These are phyloP conservation scores for Alternaria sp. DNA, from an alignment of 2,329 filamentous ascomycete species.

Conservation along the genomic window DNA sequence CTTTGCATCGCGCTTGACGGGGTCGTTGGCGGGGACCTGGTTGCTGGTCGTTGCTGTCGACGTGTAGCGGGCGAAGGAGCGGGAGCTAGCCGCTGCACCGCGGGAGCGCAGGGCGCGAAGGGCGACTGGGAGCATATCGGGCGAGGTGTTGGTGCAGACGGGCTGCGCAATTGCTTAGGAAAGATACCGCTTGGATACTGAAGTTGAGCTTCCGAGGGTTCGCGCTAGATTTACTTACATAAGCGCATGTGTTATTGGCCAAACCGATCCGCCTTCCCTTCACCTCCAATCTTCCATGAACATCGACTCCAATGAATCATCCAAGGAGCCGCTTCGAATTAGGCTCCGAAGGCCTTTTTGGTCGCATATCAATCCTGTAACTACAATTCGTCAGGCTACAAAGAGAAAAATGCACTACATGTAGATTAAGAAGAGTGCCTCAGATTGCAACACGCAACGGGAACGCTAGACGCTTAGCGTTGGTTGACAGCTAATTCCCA, in stretches of 20 bases:
- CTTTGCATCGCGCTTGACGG: slow-evolving; percentile 59
- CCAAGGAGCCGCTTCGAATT: neutral
- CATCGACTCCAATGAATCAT: neutral
- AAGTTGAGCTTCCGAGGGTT: slow-evolving; percentile 25
- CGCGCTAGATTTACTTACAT: slow-evolving; percentile 21
- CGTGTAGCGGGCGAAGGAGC: slow-evolving; percentile 36
- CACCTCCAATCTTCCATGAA: neutral
- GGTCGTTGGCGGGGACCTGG: slow-evolving; percentile 73
- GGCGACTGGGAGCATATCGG: slow-evolving; percentile 37
- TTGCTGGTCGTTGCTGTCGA: slow-evolving; percentile 57
- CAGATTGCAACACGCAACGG: neutral
- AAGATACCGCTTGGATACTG: slow-evolving; percentile 11
- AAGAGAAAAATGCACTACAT: neutral
- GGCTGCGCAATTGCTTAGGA: slow-evolving; percentile 28
- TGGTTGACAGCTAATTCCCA: neutral
- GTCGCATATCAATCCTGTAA: neutral
- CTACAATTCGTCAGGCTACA: neutral
- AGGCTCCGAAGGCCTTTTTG: neutral
- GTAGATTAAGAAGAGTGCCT: neutral
- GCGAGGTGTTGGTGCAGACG: slow-evolving; percentile 22
- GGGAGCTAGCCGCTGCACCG: slow-evolving; percentile 26
- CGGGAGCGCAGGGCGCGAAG: slow-evolving; percentile 44
- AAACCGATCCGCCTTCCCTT: neutral
- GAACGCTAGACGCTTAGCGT: neutral
- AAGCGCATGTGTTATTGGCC: slow-evolving; percentile 16